Conservation (phyloP, 345 rosid species). For the Firmiana major region DNA sequence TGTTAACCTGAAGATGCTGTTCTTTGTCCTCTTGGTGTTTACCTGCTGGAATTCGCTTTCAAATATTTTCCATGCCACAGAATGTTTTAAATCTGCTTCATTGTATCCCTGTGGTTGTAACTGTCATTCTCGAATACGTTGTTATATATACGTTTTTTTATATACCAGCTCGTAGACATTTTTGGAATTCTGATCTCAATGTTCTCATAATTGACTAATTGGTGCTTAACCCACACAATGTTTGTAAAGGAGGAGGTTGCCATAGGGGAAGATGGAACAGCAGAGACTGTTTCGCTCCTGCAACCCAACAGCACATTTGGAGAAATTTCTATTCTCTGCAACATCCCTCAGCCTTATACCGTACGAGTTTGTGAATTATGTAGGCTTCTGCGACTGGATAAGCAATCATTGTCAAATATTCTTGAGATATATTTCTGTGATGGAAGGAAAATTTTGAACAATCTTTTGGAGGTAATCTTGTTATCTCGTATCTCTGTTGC, state of each 20-base stretch:
- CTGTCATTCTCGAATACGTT: neutral
- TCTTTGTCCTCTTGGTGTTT: neutral
- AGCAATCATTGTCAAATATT: constrained; percentile 76
- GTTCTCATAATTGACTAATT: constrained; percentile 8
- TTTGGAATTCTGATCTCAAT: neutral
- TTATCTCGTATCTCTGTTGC: neutral
- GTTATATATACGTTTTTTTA: neutral
- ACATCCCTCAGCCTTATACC: constrained; percentile 87
- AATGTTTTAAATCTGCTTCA: neutral
- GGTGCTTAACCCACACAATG: neutral
- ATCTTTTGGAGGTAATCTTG: constrained; percentile 66
- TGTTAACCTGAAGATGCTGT: constrained; percentile 1
- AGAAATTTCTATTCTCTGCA: constrained; percentile 84
- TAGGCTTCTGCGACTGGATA: constrained; percentile 82
- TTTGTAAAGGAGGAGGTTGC: constrained; percentile 61
- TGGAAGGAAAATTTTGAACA: constrained; percentile 76
- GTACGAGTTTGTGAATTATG: constrained; percentile 72
- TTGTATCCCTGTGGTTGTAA: neutral
- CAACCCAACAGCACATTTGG: constrained; percentile 75
- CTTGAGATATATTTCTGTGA: constrained; percentile 90
- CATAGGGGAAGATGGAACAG: constrained; percentile 72
- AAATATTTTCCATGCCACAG: neutral
- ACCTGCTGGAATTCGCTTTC: neutral
- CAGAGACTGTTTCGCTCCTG: constrained; percentile 55
- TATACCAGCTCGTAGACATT: neutral